phyloP scores from a whole-genome alignment of 805 yeast genomes.

The Pichia cephalocereana region DNA sequence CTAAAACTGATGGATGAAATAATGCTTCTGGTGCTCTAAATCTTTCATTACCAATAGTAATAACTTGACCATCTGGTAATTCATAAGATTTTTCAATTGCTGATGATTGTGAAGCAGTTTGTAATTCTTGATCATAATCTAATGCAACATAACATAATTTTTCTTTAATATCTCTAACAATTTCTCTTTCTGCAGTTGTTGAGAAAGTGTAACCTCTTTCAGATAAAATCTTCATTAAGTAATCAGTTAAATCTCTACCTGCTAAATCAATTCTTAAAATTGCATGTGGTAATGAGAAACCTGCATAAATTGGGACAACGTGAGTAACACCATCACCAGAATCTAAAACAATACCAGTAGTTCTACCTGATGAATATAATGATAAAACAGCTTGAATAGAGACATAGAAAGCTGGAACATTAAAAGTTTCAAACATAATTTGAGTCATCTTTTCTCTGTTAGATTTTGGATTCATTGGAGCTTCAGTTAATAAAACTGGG shows the following conservation, averaged over 20 bases:
- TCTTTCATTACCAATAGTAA: constrained; percentile 99
- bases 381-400: constrained; percentile 98
- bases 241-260: constrained; percentile 98
- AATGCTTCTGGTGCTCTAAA: constrained; percentile 99
- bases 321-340: constrained; percentile 99
- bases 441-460: constrained; percentile 99
- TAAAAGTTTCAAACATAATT: constrained; percentile 97
- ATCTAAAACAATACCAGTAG: constrained; percentile 99
- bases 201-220: constrained; percentile 99
- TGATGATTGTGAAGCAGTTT: constrained; percentile 97
- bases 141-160: constrained; percentile 98
- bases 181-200: constrained; percentile 98
- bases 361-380: constrained; percentile 98
- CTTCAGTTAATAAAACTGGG: constrained; percentile 98
- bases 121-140: constrained; percentile 99
- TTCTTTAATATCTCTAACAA: constrained; percentile 91
- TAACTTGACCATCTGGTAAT: constrained; percentile 99
- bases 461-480: constrained; percentile 98
- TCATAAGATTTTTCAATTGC: constrained; percentile 98
- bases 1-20: constrained; percentile 93
- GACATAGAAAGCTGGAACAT: constrained; percentile 99
- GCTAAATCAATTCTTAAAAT: constrained; percentile 98
- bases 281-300: constrained; percentile 99
- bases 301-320: constrained; percentile 99
- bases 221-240: constrained; percentile 95